Evolutionary conservation across 495 filamentous ascomycete species (phyloP).

Genomic region (Penicillium roqueforti): DNA sequence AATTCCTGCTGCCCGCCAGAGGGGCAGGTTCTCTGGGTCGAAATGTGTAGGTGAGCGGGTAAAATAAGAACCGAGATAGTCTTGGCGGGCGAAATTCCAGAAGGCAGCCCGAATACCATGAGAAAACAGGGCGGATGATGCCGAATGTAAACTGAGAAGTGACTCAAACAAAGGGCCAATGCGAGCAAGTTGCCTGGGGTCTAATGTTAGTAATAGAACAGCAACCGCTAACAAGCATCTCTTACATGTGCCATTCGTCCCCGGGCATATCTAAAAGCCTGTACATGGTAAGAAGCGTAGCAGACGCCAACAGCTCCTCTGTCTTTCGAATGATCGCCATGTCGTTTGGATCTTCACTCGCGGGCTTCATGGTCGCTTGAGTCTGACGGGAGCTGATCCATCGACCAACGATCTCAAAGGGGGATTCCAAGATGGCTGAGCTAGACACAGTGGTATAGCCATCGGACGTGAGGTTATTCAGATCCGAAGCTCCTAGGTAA

Average conservation of each 20-base stretch:
- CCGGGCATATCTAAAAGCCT: conserved; percentile 33
- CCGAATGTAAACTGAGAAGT: conserved; percentile 17
- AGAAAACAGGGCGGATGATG: conserved; percentile 16
- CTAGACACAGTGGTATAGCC: conserved; percentile 33
- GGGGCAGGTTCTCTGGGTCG: conserved; percentile 24
- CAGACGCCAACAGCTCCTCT: conserved; percentile 34
- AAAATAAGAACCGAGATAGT: conserved; percentile 39
- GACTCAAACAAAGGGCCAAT: conserved; percentile 30
- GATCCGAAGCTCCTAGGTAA: conserved; percentile 32
- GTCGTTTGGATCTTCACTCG: conserved; percentile 8
- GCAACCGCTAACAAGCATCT: background rate
- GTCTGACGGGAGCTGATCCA: conserved; percentile 23
- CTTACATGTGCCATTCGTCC: conserved; percentile 39
- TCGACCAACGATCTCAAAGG: conserved; percentile 27
- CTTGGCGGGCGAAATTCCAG: conserved; percentile 41
- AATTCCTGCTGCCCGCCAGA: conserved; percentile 40
- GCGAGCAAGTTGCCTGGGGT: conserved; percentile 30
- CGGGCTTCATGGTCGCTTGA: background rate
- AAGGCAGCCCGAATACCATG: conserved; percentile 36
- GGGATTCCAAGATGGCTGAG: conserved; percentile 36
- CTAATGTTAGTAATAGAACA: conserved; percentile 1
- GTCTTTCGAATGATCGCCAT: conserved; percentile 19
- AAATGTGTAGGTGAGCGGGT: conserved; percentile 33
- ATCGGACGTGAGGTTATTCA: conserved; percentile 29
- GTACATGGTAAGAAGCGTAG: conserved; percentile 30